Base-by-base conservation (phyloP, 306 rosid genomes). In the Dryas drummondii region DNA sequence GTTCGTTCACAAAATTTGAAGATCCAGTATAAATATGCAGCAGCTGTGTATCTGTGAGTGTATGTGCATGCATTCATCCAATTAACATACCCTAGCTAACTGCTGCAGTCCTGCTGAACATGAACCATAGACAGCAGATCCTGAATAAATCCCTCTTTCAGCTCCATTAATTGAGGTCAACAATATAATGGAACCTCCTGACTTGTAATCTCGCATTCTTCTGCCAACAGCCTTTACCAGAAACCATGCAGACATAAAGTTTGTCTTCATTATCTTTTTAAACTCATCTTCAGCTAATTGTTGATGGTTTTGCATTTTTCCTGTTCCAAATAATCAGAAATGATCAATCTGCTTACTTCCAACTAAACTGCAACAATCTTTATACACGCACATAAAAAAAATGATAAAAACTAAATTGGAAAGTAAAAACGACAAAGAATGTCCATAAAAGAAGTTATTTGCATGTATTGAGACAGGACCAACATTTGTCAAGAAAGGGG, bases 121-220 rank as follows among this genome's bases (percentile, higher is more conserved):
- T 5, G 94, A 84, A 68, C 88, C 93, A 72, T 81, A 90, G 4
- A 93, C 90, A 17, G 94, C 90, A 74, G 90, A 90, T 47, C 98
- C 97, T 0, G 84, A 86, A 81, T 94, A 84, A 62, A 94, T 58
- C 26, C 96, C 97, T 76, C 98, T 88, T 74, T 88, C 89, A 13
- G 87, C 77, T 62, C 98, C 98, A 44, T 73, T 46, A 1, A 94
- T 80, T 4, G 96, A 81, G 15, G 96, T 87, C 57, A 91, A 8
- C 45, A 91, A 79, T 49, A 94, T 62, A 42, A 94, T 81, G 70
- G 98, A 94, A n/a, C 98, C 98, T 58, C 94, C 97, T 1, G 79
- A 74, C 45, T 90, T 83, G 13, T 83, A 83, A 59, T 87, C 86
- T 62, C 88, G 77, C 94, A 94, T 91, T 85, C 82, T 90, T 75